A percentile compares a stretch with the other conserved stretches of the same genome.
These are phyloP conservation scores for Aciculosporium take DNA, from an alignment of 2,329 filamentous ascomycete genomes.

Conservation along the genomic window DNA sequence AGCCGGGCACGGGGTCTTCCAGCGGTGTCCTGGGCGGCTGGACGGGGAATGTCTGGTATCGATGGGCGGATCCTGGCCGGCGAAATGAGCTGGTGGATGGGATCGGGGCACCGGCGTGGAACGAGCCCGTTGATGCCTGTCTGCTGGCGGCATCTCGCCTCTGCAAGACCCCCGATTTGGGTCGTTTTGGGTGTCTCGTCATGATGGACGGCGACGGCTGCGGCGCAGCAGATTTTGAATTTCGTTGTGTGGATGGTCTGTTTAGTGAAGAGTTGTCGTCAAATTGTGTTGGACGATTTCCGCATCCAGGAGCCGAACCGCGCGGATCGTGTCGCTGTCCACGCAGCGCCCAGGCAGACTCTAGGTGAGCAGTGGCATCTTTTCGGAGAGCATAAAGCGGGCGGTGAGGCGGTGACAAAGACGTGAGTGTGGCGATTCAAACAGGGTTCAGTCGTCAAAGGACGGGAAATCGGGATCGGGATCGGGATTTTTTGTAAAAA, in stretches of 20 bases:
- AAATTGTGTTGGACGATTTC: too few species aligned
- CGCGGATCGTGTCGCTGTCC: not conserved
- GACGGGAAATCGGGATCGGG: too few species aligned
- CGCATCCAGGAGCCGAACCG: slow-evolving; percentile 4
- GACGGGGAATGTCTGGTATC: slow-evolving; percentile 73
- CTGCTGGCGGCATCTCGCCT: slow-evolving; percentile 6
- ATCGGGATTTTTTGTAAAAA: too few species aligned
- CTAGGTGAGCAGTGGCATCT: too few species aligned
- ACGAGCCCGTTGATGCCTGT: slow-evolving; percentile 29
- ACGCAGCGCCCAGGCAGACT: too few species aligned
- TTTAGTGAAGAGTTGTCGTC: too few species aligned
- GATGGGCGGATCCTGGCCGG: slow-evolving; percentile 32
- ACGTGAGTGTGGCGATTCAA: not conserved
- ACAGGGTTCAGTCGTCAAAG: not conserved
- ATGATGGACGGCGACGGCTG: too few species aligned
- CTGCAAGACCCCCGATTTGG: slow-evolving; percentile 1
- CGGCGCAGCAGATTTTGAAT: too few species aligned
- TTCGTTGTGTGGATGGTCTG: too few species aligned
- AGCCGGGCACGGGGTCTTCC: slow-evolving; percentile 17
- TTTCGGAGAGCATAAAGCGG: too few species aligned
- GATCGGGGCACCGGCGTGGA: slow-evolving; percentile 38
- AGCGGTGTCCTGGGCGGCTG: slow-evolving; percentile 55
- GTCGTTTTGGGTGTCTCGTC: slow-evolving; percentile 4
- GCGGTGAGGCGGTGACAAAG: not conserved
- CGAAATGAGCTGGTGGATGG: slow-evolving; percentile 20